These are phyloP conservation scores for Musa acuminata DNA, from an alignment of 176 grass and related monocot genomes.

Conservation along the genomic window DNA sequence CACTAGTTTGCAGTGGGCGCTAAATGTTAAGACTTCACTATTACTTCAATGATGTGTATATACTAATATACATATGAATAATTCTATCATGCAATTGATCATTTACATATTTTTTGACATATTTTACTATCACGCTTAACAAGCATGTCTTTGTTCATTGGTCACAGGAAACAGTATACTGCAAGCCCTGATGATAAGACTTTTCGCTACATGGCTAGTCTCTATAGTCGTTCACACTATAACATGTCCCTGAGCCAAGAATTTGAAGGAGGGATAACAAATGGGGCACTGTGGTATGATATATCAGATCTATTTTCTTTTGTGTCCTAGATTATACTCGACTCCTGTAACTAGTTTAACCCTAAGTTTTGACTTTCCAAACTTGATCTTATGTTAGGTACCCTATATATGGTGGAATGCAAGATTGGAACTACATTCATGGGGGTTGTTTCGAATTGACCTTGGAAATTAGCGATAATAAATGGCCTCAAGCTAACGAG, in stretches of 20 bases:
- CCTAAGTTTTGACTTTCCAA: constrained; percentile 12
- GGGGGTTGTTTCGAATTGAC: constrained; percentile 94
- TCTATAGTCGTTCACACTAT: constrained; percentile 85
- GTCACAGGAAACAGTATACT: constrained; percentile 72
- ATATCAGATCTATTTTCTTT: not conserved
- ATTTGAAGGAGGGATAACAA: constrained; percentile 87
- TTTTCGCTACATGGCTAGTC: constrained; percentile 68
- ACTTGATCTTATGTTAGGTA: constrained; percentile 48
- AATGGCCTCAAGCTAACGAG: constrained; percentile 88
- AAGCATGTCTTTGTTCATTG: constrained; percentile 6
- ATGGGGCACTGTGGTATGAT: constrained; percentile 77
- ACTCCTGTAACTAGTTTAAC: not conserved
- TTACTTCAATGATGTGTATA: too few species aligned
- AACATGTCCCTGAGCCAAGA: constrained; percentile 98
- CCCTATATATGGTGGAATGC: constrained; percentile 98
- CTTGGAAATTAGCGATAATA: constrained; percentile 83
- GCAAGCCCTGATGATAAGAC: constrained; percentile 83
- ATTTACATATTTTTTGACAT: constrained; percentile 19
- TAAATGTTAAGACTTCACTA: too few species aligned
- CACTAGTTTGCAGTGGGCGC: too few species aligned
- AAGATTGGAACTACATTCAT: constrained; percentile 99
- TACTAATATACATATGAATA: too few species aligned
- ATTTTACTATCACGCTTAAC: not conserved
- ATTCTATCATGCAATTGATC: too few species aligned
- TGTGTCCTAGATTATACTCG: not conserved